Percentiles rank a stretch among this genome's conserved stretches.
Evolutionary conservation across 2,329 filamentous ascomycete genomes (phyloP).

Genomic region (Penicillium sp.): DNA sequence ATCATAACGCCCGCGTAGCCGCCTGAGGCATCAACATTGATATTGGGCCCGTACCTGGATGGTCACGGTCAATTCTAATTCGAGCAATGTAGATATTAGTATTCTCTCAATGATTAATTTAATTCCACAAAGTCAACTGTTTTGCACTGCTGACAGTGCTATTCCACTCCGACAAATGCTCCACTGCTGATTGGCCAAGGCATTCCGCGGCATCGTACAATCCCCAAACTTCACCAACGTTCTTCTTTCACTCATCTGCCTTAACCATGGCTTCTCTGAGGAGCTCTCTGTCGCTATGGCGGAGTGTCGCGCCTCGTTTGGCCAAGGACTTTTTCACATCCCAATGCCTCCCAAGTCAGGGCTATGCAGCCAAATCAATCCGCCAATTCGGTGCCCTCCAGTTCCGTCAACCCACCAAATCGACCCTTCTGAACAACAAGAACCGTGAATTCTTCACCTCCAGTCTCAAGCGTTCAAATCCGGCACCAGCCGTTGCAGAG

Average conservation of each 20-base stretch:
- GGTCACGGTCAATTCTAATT: neutral
- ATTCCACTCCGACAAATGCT: constrained; percentile 16
- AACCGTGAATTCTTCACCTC: constrained; percentile 31
- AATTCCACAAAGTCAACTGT: neutral
- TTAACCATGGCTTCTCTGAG: constrained; percentile 36
- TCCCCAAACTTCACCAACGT: constrained; percentile 13
- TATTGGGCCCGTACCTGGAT: neutral
- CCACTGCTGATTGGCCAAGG: constrained; percentile 20
- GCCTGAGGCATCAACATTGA: constrained; percentile 22
- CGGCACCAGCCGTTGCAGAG: constrained; percentile 20
- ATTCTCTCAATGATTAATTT: neutral
- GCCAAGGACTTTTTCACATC: constrained; percentile 43
- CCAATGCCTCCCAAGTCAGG: constrained; percentile 39
- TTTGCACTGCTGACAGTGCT: neutral
- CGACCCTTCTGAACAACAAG: constrained; percentile 22
- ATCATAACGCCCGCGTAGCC: constrained; percentile 9
- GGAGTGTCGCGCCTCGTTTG: constrained; percentile 36
- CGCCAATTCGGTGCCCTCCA: constrained; percentile 32
- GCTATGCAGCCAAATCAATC: constrained; percentile 29
- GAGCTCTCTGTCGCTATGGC: constrained; percentile 31
- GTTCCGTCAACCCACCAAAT: constrained; percentile 27
- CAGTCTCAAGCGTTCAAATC: constrained; percentile 21
- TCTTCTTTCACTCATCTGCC: constrained; percentile 12
- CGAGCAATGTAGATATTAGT: neutral
- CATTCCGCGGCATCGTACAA: constrained; percentile 17